Evolutionary conservation across 768 basidiomycete species (phyloP), one percentile per base, ranked within the genome.

Genomic region (Myochromella boudieri): DNA sequence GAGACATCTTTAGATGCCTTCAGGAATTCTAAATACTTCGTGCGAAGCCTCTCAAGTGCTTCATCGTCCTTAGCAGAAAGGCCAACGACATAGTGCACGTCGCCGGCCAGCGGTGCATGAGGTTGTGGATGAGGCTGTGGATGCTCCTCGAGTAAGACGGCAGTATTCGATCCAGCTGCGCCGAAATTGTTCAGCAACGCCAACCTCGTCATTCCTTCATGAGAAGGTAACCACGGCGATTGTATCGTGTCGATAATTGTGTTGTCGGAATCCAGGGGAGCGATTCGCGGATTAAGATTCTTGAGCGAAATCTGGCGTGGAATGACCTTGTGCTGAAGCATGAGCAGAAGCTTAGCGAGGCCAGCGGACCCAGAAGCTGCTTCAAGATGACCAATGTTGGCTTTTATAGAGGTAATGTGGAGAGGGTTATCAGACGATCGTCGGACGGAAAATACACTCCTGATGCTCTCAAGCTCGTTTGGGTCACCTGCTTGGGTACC

Each of bases 171-270:
- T 0, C 87, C 87, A 18, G 85, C 73, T 0, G 86, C 86, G 15
- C 87, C 87, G 53, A 86, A 90, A 54, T 87, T 89, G 55, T 86
- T 87, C 44, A 90, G 65, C 20, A 88, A 53, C 1, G 83, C 84
- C 6, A 80, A 49, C 6, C 84, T 72, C 10, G 71, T 65, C 24
- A 52, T 47, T 4, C 69, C 65, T 6, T 51, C 53, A 3, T 59
- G 57, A 7, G 62, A 56, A n/a, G 65, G 55, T 7, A 42, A 20
- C 85, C 86, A 88, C 2, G 65, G 54, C 1, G 56, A 48, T 0
- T 67, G 52, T 11, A 48, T 42, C 0, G 65, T 73, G 51, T 75
- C 63, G 32, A 88, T 85, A 22, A 74, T 34, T 3, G 70, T 76
- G 31, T 76, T 63, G 54, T 84, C 81, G 1, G 49, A 48, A 3